Percentiles rank a stretch among this genome's conserved stretches.
phyloP scores from a whole-genome alignment of 495 filamentous ascomycete species.

The Tetracladium marchalianum region DNA sequence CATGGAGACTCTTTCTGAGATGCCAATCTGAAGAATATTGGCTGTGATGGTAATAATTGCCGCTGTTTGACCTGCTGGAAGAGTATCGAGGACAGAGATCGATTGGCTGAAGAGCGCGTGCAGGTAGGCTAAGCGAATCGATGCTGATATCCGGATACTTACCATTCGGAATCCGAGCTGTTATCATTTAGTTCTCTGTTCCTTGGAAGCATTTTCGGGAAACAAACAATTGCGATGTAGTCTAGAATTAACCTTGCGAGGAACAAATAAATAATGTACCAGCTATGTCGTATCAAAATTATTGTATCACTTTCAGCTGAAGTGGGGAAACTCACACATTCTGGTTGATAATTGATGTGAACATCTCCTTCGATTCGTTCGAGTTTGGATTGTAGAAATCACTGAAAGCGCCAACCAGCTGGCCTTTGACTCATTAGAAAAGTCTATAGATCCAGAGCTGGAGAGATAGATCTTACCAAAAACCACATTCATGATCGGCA shows the following conservation, averaged over 20 bases:
- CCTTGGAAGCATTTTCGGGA: neutral
- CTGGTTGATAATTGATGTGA: conserved; percentile 22
- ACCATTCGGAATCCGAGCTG: conserved; percentile 40
- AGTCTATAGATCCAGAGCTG: neutral
- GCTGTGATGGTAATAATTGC: conserved; percentile 54
- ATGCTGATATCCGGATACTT: conserved; percentile 42
- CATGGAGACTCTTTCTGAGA: conserved; percentile 49
- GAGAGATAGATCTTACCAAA: conserved; percentile 22
- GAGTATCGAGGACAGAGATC: conserved; percentile 41
- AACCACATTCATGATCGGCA: conserved; percentile 37
- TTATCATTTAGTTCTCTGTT: neutral
- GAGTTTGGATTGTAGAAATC: conserved; percentile 22
- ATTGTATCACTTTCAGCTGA: conserved; percentile 12
- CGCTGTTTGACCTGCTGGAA: conserved; percentile 41
- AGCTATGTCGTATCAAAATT: conserved; percentile 21
- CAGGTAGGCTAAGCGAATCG: conserved; percentile 40
- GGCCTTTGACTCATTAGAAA: conserved; percentile 8
- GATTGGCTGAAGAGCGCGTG: conserved; percentile 40
- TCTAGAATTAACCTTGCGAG: conserved; percentile 45
- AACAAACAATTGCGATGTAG: conserved; percentile 38
- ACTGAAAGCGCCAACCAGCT: conserved; percentile 22
- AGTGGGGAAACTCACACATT: conserved; percentile 20
- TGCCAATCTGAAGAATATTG: conserved; percentile 53
- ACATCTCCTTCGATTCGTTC: conserved; percentile 17
- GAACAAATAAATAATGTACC: conserved; percentile 56